Base-by-base conservation (phyloP, 768 basidiomycete genomes). In the Steccherinum ochraceum region DNA sequence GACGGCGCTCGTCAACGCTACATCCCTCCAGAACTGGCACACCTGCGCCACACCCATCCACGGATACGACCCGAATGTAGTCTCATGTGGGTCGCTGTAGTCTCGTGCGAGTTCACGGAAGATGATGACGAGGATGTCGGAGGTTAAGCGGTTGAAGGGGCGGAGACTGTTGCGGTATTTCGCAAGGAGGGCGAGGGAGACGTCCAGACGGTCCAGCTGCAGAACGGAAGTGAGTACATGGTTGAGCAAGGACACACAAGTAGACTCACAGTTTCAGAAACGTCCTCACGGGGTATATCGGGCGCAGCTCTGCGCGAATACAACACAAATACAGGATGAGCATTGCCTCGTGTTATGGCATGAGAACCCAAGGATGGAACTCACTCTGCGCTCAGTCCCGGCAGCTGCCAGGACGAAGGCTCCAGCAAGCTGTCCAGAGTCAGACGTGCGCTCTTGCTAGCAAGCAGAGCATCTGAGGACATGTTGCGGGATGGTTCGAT, bases 131-230 rank as follows among this genome's bases (percentile, higher is more conserved):
- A 64, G 54, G 40, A 64, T 53, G 52, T 64, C 63, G 12, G 58
- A 39, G 11, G 61, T 52, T 5, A 64, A 51, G 10, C 58, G 56
- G 46, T 62, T 51, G 25, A 62, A 49, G 10, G 63, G 63, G 5
- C 56, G 57, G n/a, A 64, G 48, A 24, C 52, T 49, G 46, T 64
- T 64, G 40, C 63, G 58, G 50, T 64, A 64, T 48, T 61, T 43
- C 44, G 56, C 55, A 40, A 64, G 60, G 12, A 62, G 46, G 1
- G 63, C 58, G 23, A 62, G 44, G 12, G 63, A 60, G 16, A 30
- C 20, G 55, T 64, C 63, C 2, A 64, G 49, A 19, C 46, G 49
- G 3, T 55, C 56, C 19, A 64, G 30, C 63, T 64, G 43, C 19
- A 5, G 23, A 5, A 2, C 13, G 20, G 18, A 2, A 20, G 43